phyloP scores from a whole-genome alignment of 164 flowering plant species.

The Tetrastigma voinierianum region DNA sequence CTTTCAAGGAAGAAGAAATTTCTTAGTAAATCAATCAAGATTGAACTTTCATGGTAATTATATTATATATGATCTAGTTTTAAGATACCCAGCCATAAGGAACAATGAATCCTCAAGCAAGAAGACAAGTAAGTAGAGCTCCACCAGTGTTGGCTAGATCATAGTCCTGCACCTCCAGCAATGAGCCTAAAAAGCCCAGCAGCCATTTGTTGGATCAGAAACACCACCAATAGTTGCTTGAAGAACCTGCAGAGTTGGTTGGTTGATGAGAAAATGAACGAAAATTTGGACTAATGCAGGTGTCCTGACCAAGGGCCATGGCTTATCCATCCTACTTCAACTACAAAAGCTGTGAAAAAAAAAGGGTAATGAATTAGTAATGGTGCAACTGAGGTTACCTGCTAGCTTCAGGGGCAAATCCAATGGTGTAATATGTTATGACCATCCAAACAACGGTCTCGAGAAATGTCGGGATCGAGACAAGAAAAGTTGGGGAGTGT shows the following conservation, averaged over 20 bases:
- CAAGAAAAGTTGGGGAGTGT: conserved; percentile 69
- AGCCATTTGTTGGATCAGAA: conserved; percentile 89
- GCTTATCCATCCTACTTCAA: too few species aligned
- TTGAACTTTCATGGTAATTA: not conserved
- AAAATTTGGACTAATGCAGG: too few species aligned
- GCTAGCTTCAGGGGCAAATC: conserved; percentile 90
- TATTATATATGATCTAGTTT: not conserved
- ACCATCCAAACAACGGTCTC: conserved; percentile 73
- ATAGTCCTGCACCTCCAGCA: conserved; percentile 64
- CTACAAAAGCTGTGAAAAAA: too few species aligned
- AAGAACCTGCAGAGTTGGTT: conserved; percentile 60
- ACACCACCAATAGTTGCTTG: conserved; percentile 63
- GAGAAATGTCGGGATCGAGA: conserved; percentile 65
- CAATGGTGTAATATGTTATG: conserved; percentile 73
- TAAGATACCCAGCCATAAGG: conserved; percentile 56
- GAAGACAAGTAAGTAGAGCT: conserved; percentile 58
- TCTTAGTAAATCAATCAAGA: not conserved
- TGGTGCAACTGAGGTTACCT: conserved; percentile 37
- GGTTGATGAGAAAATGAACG: too few species aligned
- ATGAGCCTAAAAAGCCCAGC: conserved; percentile 67
- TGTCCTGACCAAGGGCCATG: too few species aligned
- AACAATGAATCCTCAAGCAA: conserved; percentile 82
- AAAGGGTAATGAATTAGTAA: not conserved
- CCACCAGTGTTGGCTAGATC: conserved; percentile 76
- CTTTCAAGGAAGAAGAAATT: conserved; percentile 28